phyloP scores from a whole-genome alignment of 2,329 filamentous ascomycete genomes.

The Capronia americana region DNA sequence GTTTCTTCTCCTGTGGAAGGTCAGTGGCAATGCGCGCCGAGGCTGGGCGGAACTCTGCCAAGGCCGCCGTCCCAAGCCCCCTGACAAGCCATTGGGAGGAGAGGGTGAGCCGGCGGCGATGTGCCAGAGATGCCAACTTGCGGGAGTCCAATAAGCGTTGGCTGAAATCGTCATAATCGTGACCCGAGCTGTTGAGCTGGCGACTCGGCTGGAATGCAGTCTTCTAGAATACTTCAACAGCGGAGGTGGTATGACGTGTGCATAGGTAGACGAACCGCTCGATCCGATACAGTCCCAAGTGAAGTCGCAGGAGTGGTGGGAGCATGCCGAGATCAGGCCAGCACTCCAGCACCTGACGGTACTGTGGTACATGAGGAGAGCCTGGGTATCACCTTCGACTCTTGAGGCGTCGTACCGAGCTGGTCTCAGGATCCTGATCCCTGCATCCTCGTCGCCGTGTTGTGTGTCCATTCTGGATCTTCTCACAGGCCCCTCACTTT shows the following conservation, averaged over 20 bases:
- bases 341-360: not conserved
- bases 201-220: not conserved
- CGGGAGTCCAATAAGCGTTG: not conserved
- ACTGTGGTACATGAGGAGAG: not conserved
- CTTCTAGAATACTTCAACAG: not conserved
- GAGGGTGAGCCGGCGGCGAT: not conserved
- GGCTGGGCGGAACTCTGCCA: not conserved
- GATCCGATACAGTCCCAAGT: not conserved
- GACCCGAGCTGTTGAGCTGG: no score
- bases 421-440: not conserved
- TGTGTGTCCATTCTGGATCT: not conserved
- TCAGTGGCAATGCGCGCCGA: not conserved
- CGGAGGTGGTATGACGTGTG: not conserved
- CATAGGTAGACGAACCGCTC: not conserved
- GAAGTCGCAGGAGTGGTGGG: not conserved
- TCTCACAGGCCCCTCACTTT: not conserved
- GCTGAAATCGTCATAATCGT: not conserved
- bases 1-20: constrained; percentile 1
- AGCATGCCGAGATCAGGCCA: not conserved
- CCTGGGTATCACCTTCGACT: not conserved
- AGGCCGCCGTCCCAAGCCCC: not conserved
- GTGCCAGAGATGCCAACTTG: not conserved
- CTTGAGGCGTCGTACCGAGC: not conserved
- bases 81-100: not conserved
- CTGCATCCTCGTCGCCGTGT: not conserved